A percentile compares a stretch with the other conserved stretches of the same genome.
These are phyloP conservation scores for Eucalyptus polybractea DNA, from an alignment of 345 rosid genomes.

Conservation along the genomic window DNA sequence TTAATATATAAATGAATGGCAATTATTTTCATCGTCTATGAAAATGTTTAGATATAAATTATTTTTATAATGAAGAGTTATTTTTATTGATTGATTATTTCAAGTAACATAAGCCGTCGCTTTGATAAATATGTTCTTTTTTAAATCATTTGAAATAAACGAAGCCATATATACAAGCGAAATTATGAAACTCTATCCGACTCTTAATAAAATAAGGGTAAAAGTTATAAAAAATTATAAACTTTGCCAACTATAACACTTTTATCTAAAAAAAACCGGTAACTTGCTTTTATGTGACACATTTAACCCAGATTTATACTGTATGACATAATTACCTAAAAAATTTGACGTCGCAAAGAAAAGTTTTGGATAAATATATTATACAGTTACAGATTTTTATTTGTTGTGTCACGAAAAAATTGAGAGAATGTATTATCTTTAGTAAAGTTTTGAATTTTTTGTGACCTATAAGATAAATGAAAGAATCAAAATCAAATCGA, in stretches of 20 bases:
- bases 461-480: background rate
- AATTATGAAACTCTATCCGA: background rate
- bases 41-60: no score
- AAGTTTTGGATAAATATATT: no score
- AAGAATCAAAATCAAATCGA: background rate
- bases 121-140: no score
- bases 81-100: no score
- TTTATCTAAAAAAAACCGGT: rapidly evolving
- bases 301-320: rapidly evolving
- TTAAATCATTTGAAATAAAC: rapidly evolving
- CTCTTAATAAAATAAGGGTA: background rate
- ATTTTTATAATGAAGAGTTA: no score
- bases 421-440: no score
- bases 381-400: rapidly evolving
- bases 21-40: rapidly evolving
- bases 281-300: rapidly evolving
- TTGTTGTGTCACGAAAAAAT: rapidly evolving
- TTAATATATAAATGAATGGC: background rate
- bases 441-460: no score
- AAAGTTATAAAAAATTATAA: rapidly evolving
- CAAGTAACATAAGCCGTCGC: rapidly evolving
- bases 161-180: background rate
- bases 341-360: rapidly evolving
- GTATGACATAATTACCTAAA: no score
- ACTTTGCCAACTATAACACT: no score